Percentiles rank a stretch among this genome's conserved stretches.
Evolutionary conservation across 768 basidiomycete species (phyloP).

Genomic region (Lentinula sp.): DNA sequence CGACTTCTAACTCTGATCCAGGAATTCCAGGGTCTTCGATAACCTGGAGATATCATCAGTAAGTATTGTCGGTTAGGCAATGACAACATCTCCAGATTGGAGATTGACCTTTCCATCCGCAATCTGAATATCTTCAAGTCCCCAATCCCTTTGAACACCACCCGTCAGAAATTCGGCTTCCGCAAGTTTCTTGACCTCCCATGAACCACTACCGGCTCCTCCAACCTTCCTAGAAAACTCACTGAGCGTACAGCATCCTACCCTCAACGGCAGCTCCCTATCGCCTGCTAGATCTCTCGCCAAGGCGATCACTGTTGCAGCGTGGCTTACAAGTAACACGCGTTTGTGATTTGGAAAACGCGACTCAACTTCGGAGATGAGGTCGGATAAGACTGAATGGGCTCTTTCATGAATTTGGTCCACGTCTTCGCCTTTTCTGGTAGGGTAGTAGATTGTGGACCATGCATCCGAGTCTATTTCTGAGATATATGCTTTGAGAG

Average conservation of each 20-base stretch:
- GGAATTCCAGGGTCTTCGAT: slow-evolving; percentile 64
- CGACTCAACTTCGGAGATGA: slow-evolving; percentile 46
- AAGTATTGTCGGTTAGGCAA: background rate
- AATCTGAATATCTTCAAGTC: slow-evolving; percentile 67
- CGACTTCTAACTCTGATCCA: slow-evolving; percentile 56
- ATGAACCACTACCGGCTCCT: slow-evolving; percentile 18
- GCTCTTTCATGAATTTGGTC: slow-evolving; percentile 56
- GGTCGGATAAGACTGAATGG: slow-evolving; percentile 41
- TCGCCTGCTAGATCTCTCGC: slow-evolving; percentile 53
- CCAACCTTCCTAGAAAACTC: slow-evolving; percentile 35
- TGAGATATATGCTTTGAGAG: slow-evolving; percentile 49
- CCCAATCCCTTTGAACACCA: slow-evolving; percentile 68
- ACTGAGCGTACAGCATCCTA: slow-evolving; percentile 75
- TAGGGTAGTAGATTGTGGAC: slow-evolving; percentile 60
- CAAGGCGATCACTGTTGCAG: slow-evolving; percentile 68
- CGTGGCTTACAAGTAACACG: slow-evolving; percentile 67
- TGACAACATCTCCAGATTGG: background rate
- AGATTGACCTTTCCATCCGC: slow-evolving; percentile 50
- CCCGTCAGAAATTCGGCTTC: slow-evolving; percentile 55
- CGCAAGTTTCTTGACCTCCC: slow-evolving; percentile 43
- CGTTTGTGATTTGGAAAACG: slow-evolving; percentile 39
- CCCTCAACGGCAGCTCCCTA: slow-evolving; percentile 44
- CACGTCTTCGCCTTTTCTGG: slow-evolving; percentile 70
- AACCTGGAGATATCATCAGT: slow-evolving; percentile 36
- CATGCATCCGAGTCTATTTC: slow-evolving; percentile 56